A percentile compares a stretch with the other conserved stretches of the same genome.
These are phyloP conservation scores for Candida coleopterorum DNA, from an alignment of 805 yeast genomes.

Conservation along the genomic window DNA sequence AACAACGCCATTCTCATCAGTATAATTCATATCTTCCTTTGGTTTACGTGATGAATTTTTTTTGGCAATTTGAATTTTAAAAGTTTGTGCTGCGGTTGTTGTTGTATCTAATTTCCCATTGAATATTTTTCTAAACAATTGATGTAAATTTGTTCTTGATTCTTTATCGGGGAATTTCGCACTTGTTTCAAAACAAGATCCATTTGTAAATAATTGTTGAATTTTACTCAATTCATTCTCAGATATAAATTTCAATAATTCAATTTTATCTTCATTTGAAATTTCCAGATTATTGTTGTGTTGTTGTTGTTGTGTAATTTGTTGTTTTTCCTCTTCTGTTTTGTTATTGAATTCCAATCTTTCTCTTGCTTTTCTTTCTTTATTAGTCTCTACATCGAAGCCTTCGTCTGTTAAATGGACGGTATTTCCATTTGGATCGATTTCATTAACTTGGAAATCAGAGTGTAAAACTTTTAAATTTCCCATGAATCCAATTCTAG, in stretches of 20 bases:
- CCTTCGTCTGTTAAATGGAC: slow-evolving; percentile 77
- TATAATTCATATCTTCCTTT: slow-evolving; percentile 34
- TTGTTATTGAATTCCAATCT: slow-evolving; percentile 25
- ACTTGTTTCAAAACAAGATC: slow-evolving; percentile 53
- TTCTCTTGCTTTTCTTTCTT: slow-evolving; percentile 42
- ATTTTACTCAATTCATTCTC: slow-evolving; percentile 55
- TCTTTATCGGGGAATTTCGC: slow-evolving; percentile 61
- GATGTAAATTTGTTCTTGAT: slow-evolving; percentile 75
- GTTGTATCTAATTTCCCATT: slow-evolving; percentile 71
- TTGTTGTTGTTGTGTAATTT: slow-evolving; percentile 19
- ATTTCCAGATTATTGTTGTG: slow-evolving; percentile 13
- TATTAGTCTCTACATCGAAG: slow-evolving; percentile 40
- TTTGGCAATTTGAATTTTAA: slow-evolving; percentile 56
- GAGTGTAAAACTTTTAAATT: slow-evolving; percentile 83
- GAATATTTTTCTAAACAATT: slow-evolving; percentile 68
- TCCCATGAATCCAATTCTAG: slow-evolving; percentile 63
- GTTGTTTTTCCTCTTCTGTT: slow-evolving; percentile 28
- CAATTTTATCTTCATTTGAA: slow-evolving; percentile 38
- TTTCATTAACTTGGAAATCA: slow-evolving; percentile 91
- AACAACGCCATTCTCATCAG: slow-evolving; percentile 48
- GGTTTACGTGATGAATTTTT: slow-evolving; percentile 35
- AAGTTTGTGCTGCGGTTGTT: slow-evolving; percentile 64
- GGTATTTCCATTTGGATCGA: slow-evolving; percentile 62
- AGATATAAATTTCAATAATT: slow-evolving; percentile 54
- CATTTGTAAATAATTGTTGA: slow-evolving; percentile 46